These are phyloP conservation scores for Penicillium sp. DNA, from an alignment of 2,329 filamentous ascomycete genomes.

Conservation along the genomic window DNA sequence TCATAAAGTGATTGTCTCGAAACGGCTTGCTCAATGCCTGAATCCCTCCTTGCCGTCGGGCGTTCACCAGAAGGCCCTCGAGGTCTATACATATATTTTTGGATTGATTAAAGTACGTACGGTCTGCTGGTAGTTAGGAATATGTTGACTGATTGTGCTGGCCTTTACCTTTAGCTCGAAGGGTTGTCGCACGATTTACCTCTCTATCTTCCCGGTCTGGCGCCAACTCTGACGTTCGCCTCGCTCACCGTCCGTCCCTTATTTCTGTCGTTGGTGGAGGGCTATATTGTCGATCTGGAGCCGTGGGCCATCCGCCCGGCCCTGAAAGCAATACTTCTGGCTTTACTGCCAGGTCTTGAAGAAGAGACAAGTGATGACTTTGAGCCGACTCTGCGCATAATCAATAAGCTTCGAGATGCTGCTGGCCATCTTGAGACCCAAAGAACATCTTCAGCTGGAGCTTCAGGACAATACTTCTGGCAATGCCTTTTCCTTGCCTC, in stretches of 20 bases:
- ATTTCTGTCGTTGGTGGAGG: conserved; percentile 83
- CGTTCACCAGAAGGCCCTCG: conserved; percentile 95
- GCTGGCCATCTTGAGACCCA: conserved; percentile 57
- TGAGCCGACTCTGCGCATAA: conserved; percentile 77
- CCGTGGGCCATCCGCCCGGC: conserved; percentile 77
- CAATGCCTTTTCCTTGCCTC: conserved; percentile 94
- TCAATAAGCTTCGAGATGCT: conserved; percentile 75
- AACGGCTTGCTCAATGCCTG: conserved; percentile 91
- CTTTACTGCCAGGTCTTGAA: conserved; percentile 88
- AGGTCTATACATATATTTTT: conserved; percentile 92
- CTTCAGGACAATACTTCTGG: conserved; percentile 90
- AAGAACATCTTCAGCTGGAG: conserved; percentile 56
- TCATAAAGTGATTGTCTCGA: conserved; percentile 80
- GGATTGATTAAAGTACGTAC: conserved; percentile 72
- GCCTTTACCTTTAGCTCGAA: conserved; percentile 57
- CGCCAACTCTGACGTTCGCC: conserved; percentile 89
- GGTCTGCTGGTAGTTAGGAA: neutral
- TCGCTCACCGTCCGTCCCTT: conserved; percentile 87
- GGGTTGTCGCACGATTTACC: conserved; percentile 80
- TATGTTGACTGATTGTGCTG: conserved; percentile 17
- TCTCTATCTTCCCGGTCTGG: conserved; percentile 86
- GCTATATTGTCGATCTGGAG: conserved; percentile 74
- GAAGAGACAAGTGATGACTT: conserved; percentile 98
- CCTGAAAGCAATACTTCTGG: conserved; percentile 85
- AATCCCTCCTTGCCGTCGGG: conserved; percentile 92